These are phyloP conservation scores for Petunia secreta DNA, from an alignment of 257 asterid genomes.

Conservation along the genomic window DNA sequence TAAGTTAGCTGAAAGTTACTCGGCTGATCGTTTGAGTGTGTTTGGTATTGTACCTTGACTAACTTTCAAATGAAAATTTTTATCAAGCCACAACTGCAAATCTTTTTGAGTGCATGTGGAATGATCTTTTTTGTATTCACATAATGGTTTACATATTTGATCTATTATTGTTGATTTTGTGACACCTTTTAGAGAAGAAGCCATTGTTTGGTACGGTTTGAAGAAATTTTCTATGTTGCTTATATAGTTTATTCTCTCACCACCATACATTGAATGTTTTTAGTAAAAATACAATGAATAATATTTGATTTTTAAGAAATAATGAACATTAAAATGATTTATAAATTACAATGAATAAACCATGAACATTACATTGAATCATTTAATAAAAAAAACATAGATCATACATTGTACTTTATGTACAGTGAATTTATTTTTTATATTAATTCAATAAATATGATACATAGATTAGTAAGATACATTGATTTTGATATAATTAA, in stretches of 20 bases:
- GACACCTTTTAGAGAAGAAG: slow-evolving; percentile 13
- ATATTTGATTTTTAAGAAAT: not conserved
- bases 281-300: not conserved
- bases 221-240: not conserved
- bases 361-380: not conserved
- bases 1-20: not conserved
- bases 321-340: not conserved
- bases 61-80: slow-evolving; percentile 18
- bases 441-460: slow-evolving; percentile 1
- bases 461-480: not conserved
- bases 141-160: slow-evolving; percentile 2
- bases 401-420: not conserved
- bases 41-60: slow-evolving; percentile 5
- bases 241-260: too few relatives aligned
- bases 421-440: not conserved
- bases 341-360: not conserved
- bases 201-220: not conserved
- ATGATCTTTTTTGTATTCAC: not conserved
- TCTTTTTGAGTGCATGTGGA: slow-evolving; percentile 22
- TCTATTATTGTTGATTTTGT: slow-evolving; percentile 3
- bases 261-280: not conserved
- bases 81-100: not conserved
- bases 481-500: not conserved
- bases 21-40: too few relatives aligned
- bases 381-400: not conserved